Base-by-base conservation (phyloP, 495 filamentous ascomycete genomes). In the Astrothelium macrocarpum region DNA sequence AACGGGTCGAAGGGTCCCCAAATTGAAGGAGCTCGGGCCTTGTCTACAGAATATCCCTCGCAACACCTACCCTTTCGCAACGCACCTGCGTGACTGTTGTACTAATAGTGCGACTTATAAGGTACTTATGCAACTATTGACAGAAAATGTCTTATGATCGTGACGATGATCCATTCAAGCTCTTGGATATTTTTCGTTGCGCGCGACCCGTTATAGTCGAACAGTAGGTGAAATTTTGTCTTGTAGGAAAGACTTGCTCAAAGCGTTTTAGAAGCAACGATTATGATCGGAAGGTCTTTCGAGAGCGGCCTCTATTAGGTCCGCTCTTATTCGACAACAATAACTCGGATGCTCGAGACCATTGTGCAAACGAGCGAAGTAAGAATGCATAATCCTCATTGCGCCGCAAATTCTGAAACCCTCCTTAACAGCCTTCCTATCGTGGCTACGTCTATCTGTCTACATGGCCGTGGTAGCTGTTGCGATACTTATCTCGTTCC, bases 401-500 rank as follows among this genome's bases (percentile, higher is more conserved):
- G 26, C 9, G 12, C 56, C 56, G 12, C 60, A 16, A 20, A 16
- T 9, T 32, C 31, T 64, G 34, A 62, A 16, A n/a, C n/a, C 43
- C 59, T 45, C 16, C 61, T 31, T 34, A 43, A 78, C 79, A 86
- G 65, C 88, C 23, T 98, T 97, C 71, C 87, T 98, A 60, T 97
- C 95, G 23, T 97, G 92, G 84, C 86, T 98, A 3, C 86, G 94
- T 2, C 84, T 98, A 4, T 87, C 89, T 20, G 84, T 97, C 69
- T 96, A 96, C 78, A 87, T 98, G 79, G 82, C 90, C 61, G 78
- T 98, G 34, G 93, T 97, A 23, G 83, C 90, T 10, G 79, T 93
- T 20, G 94, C 94, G 45, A 96, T 98, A 65, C 82, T 94, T 10
- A 81, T 96, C 43, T 96, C 91, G 9, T 97, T 98, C 74, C 92